Base-by-base conservation (phyloP, 352 stramenopile species). In the Globisporangium nunn region DNA sequence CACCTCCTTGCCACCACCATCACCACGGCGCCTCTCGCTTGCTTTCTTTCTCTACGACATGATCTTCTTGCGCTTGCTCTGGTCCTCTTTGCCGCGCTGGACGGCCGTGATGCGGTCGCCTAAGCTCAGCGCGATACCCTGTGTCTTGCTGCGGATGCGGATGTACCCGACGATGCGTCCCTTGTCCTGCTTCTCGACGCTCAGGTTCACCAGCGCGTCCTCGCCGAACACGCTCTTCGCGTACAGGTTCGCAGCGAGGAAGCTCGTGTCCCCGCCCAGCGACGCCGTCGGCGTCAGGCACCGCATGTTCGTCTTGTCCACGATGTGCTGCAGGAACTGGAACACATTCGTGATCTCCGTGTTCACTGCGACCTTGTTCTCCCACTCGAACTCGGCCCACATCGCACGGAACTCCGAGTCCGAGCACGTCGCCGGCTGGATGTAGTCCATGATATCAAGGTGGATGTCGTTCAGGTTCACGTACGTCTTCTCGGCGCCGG, bases 401-500 rank as follows among this genome's bases (percentile, higher is more conserved):
- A 99, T 99, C 6, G 81, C 85, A 61, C 98, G 91, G 84, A 99
- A 99, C n/a, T 90, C 85, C 64, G 98, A 91, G 70, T 99, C 96
- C 61, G 74, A 85, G 85, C 96, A 95, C 17, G 72, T 88, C 49
- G 84, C 72, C 51, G 97, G 96, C 63, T 97, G 91, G 71, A 99
- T 99, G 87, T 99, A 99, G 73, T 99, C 97, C 97, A 99, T 99
- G 54, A 99, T 99, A 68, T 99, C 97, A 61, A 99, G 85, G 70
- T 99, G 96, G 66, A 99, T 99, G 70, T 99, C 97, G 74, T 99
- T 99, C 57, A 99, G 70, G 73, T 99, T 99, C 58, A 99, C 96
- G 63, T 99, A 98, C 56, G 91, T 98, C 72, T 99, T 98, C 65
- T 99, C 95, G 54, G 96, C 95, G 28, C 84, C 82, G 44, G 80